Base-by-base conservation (phyloP, 2,329 filamentous ascomycete genomes). In the Talaromyces sp. region DNA sequence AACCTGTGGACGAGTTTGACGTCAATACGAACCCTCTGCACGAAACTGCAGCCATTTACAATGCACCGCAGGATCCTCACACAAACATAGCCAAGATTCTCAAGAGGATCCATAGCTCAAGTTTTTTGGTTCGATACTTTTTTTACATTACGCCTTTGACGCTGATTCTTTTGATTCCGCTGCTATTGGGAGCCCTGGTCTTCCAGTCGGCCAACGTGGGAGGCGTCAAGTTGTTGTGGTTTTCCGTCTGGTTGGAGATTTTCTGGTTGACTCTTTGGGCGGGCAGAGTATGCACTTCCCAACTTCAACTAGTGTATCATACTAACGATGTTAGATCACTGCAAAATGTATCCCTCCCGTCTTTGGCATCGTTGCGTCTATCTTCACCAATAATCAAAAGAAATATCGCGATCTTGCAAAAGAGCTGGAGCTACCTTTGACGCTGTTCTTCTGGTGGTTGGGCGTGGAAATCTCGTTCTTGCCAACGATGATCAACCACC, bases 181-280 rank as follows among this genome's bases (percentile, higher is more conserved):
- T 91, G 44, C 77, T 92, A 5, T 75, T 92, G 23, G 89, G 88
- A 5, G 83, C 82, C 1, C 75, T 90, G 18, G 66, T 83, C 1
- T 89, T 83, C 65, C 78, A 80, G n/a, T 67, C 82, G 56, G 80
- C 88, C 1, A 86, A 84, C 12, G 84, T 89, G 2, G 92, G 92
- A 0, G 91, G 89, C 21, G 92, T 96, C 0, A 72, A 86, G 66
- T 79, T 97, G 50, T 80, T 92, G 64, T 98, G 93, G 93, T 97
- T 98, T 72, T 90, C 90, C 33, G 92, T 97, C 66, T 98, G 93
- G 93, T 83, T 97, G 18, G 91, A 96, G 75, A 91, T 96, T 46
- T 83, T 97, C 28, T 98, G 93, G 93, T 82, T 93, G 66, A 92
- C 92, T 0, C 81, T 97, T 0, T 98, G 93, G 93, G 88, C 89